Evolutionary conservation across 2,329 filamentous ascomycete species (phyloP), one percentile per base, ranked within the genome.

Genomic region (Calonectria hongkongensis): DNA sequence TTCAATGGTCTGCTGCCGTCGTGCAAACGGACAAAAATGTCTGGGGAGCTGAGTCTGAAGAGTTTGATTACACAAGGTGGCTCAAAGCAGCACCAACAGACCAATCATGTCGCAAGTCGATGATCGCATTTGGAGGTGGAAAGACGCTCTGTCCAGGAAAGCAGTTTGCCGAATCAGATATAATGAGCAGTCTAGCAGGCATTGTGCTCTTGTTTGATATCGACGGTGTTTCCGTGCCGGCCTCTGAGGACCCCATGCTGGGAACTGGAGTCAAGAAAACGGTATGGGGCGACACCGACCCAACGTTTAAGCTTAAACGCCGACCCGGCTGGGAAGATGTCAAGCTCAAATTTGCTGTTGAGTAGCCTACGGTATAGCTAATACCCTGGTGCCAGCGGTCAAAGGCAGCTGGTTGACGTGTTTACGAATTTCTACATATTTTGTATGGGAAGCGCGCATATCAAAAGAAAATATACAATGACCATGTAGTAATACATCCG

Each of bases 91-190:
- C 18, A 18, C 28, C 60, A 2, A 39, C 68, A 7, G 43, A 74
- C 4, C 36, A 68, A 43, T 16, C 27, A 7, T 10, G 21, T 43
- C 70, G 73, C 27, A 70, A 48, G 21, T 66, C 67, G 0, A 64
- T 66, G 63, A 66, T 70, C 2, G 71, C 73, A 7, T 74, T 74
- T 15, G 71, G 73, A 16, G 73, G 73, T 2, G 73, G 73, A 1
- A 68, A 62, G 18, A 48, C 51, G 12, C 30, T 74, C 0, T 74
- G 73, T 13, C 73, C 73, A 1, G 73, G 73, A 0, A 58, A 60
- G 13, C 50, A 73, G 15, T 71, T 74, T 62, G 73, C 73, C 3
- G 18, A 66, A n/a, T 48, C 64, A 1, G 73, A 74, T 27, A 68
- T 58, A 8, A 13, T 71, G 12, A 68, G 71, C 8, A 68, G 66